Percentiles rank a stretch among this genome's conserved stretches.
These are phyloP conservation scores for Sphagnurus paluster DNA, from an alignment of 1,284 basidiomycete species.

Conservation along the genomic window DNA sequence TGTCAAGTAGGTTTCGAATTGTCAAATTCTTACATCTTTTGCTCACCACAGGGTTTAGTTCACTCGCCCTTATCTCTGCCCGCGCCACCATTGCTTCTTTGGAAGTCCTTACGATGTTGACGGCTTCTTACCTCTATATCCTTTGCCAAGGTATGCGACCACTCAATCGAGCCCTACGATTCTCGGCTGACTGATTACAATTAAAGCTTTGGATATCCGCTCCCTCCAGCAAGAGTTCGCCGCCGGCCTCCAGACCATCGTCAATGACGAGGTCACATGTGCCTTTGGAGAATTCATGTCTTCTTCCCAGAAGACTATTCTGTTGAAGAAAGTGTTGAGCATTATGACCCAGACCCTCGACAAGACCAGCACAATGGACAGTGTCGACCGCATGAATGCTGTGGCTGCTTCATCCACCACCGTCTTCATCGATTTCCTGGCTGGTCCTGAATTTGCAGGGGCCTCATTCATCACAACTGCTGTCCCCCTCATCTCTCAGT, in stretches of 20 bases:
- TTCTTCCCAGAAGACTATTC: constrained; percentile 29
- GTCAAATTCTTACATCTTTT: not conserved
- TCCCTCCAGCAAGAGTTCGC: constrained; percentile 67
- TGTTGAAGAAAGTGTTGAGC: constrained; percentile 34
- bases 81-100: constrained; percentile 76
- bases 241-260: constrained; percentile 44
- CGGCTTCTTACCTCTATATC: constrained; percentile 73
- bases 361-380: constrained; percentile 72
- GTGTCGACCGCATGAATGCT: constrained; percentile 61
- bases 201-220: constrained; percentile 69
- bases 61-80: constrained; percentile 78
- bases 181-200: constrained; percentile 1
- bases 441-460: constrained; percentile 25
- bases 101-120: constrained; percentile 74
- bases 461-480: constrained; percentile 26
- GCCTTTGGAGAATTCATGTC: constrained; percentile 45
- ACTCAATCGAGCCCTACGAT: not conserved
- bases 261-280: constrained; percentile 47
- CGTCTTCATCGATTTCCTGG: constrained; percentile 58
- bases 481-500: constrained; percentile 42
- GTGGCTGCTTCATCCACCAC: constrained; percentile 60
- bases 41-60: constrained; percentile 42
- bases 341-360: constrained; percentile 58
- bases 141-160: constrained; percentile 62
- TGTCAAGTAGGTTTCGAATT: constrained; percentile 61